Evolutionary conservation across 2,329 filamentous ascomycete genomes (phyloP), one percentile per base, ranked within the genome.

Genomic region (Aspergillus sp.): DNA sequence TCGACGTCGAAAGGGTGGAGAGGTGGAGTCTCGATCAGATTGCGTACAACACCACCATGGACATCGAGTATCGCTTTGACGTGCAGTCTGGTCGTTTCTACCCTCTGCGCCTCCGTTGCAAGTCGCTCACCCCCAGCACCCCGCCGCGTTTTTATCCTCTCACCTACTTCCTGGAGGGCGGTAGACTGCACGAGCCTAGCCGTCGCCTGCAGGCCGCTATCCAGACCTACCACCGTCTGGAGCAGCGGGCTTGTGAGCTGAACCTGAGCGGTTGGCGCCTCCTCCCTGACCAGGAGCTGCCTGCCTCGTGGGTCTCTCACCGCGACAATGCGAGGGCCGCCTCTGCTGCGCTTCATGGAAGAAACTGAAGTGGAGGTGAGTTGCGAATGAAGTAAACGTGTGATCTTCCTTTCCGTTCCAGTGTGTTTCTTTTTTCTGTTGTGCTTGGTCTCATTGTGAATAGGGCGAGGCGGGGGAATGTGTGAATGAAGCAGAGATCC

Each of bases 1-100:
- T 58, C 2, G 66, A 68, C 48, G 45, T 69, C n/a, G 63, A 65
- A 43, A 60, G 63, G 7, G 57, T 67, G 7, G 64, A 65, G 31
- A 45, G 49, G 20, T 58, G 63, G 47, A 61, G 59, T 5, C n/a
- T 50, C 2, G 56, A 61, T 19, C 62, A 69, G 45, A 41, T 68
- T 17, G 25, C 36, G 13, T 58, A 56, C 47, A 69, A 69, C 48
- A 69, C 65, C 1, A 63, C 64, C 9, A 61, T 66, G 57, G 45
- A 51, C 10, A 49, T 67, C 5, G 57, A 57, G 23, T 60, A 60
- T n/a, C 40, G 41, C 3, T 20, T 38, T 10, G 21, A n/a, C 7
- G 11, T 17, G 6, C 34, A 31, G n/a, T 42, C 14, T 11, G 21
- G 13, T 2, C 13, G 21, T 16, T 4, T 20, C 2, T 36, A 40